Base-by-base conservation (phyloP, 2,329 filamentous ascomycete species). In the Daldinia sp. region DNA sequence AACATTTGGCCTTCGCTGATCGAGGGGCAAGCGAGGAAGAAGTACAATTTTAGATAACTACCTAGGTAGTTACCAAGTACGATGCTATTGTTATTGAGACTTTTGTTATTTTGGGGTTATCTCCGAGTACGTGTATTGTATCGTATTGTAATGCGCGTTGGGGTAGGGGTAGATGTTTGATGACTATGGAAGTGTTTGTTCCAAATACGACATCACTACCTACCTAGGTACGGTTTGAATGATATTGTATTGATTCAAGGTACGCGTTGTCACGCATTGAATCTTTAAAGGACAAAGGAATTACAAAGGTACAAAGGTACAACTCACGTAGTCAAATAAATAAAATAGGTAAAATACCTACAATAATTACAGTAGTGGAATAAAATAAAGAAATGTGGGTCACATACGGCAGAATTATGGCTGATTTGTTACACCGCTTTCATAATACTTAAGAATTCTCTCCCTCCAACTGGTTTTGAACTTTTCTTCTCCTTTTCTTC, bases 401-500 rank as follows among this genome's bases (percentile, higher is more conserved):
- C 20, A 59, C 63, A 68, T 37, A 1, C 46, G 71, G 63, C 67
- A 70, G 67, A 73, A 71, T 71, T 51, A 41, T 48, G 59, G 46
- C 59, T 69, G 68, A 68, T 68, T 62, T 33, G 26, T 54, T 59
- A 58, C 69, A 70, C 71, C 71, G 71, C 71, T 42, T 68, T 73
- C 2, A 33, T 35, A 28, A 46, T 70, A 61, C 20, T 72, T 70
- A 70, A 26, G 33, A 58, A 10, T 37, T 55, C n/a, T 26, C 9
- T 48, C 7, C 56, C 60, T n/a, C 61, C 56, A 30, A 7, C 50
- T 18, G 12, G n/a, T 58, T 74, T 73, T 69, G 44, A 63, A 46
- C 46, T 62, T 74, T 78, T 74, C 78, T 78, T 77, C 76, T 78
- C 76, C 33, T 85, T 80, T 79, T 73, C 13, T 79, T 83, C 80